These are phyloP conservation scores for Ramaria sp. DNA, from an alignment of 768 basidiomycete species.

Conservation along the genomic window DNA sequence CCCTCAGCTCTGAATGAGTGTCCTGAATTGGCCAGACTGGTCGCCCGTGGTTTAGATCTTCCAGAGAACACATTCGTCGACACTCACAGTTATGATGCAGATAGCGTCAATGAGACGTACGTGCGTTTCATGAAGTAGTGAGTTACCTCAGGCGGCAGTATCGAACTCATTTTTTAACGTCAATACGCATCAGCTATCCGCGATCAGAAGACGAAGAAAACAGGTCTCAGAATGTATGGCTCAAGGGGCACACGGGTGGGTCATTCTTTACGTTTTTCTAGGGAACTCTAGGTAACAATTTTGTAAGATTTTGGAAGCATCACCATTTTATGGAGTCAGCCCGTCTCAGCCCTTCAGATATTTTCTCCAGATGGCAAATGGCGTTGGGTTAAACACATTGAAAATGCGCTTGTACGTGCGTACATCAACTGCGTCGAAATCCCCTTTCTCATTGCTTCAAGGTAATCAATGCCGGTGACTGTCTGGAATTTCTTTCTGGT, in stretches of 20 bases:
- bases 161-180: background rate
- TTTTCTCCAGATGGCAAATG: constrained; percentile 24
- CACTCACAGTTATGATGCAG: constrained; percentile 33
- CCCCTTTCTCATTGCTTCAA: constrained; percentile 12
- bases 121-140: constrained; percentile 63
- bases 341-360: constrained; percentile 27
- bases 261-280: background rate
- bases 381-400: constrained; percentile 26
- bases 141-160: constrained; percentile 10
- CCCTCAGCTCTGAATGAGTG: constrained; percentile 13
- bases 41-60: constrained; percentile 43
- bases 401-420: constrained; percentile 23
- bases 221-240: constrained; percentile 22
- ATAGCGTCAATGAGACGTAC: constrained; percentile 28
- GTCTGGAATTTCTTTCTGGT: constrained; percentile 24
- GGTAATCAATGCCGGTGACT: constrained; percentile 30
- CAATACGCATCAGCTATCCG: constrained; percentile 18
- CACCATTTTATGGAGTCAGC: constrained; percentile 29
- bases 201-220: constrained; percentile 23
- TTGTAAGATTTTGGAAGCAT: constrained; percentile 23
- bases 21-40: constrained; percentile 23
- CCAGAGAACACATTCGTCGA: constrained; percentile 42
- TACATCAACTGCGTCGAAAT: background rate
- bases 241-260: constrained; percentile 28
- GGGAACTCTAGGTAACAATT: background rate